phyloP scores from a whole-genome alignment of 805 yeast genomes.

The Candida ponderosae region DNA sequence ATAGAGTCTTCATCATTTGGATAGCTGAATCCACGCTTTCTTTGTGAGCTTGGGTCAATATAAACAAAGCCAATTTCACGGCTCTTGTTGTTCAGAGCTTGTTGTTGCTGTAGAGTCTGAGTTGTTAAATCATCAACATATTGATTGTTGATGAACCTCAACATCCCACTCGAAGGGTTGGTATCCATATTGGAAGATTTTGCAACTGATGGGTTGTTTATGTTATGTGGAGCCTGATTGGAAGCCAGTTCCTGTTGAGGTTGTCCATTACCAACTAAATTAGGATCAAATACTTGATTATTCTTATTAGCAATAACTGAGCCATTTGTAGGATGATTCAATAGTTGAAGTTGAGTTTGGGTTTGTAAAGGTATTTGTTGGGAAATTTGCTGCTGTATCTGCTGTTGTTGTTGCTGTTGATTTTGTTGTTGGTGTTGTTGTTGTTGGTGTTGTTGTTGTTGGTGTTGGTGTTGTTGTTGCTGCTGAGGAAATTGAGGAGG shows the following conservation, averaged over 20 bases:
- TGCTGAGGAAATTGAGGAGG: constrained; percentile 2
- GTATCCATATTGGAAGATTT: constrained; percentile 14
- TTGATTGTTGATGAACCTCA: constrained; percentile 22
- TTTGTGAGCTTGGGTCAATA: constrained; percentile 20
- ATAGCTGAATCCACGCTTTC: constrained; percentile 6
- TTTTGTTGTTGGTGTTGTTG: constrained; percentile 5
- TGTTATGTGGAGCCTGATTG: constrained; percentile 5
- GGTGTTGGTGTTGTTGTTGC: constrained; percentile 4
- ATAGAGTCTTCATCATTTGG: no score
- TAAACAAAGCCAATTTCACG: constrained; percentile 20
- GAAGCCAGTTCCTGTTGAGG: constrained; percentile 9
- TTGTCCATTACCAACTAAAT: not conserved
- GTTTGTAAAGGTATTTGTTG: constrained; percentile 5
- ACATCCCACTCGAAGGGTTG: constrained; percentile 14
- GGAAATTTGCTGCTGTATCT: constrained; percentile 4
- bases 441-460: constrained; percentile 2
- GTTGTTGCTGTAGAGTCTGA: constrained; percentile 9
- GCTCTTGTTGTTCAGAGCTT: constrained; percentile 6
- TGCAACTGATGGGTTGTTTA: constrained; percentile 7
- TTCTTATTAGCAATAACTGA: no score
- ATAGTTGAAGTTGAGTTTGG: constrained; percentile 1
- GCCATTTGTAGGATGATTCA: no score
- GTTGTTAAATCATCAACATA: constrained; percentile 19
- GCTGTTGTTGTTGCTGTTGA: constrained; percentile 9
- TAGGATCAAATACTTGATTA: no score